These are phyloP conservation scores for Maudiozyma serrabonitensis DNA, from an alignment of 805 yeast species.

Conservation along the genomic window DNA sequence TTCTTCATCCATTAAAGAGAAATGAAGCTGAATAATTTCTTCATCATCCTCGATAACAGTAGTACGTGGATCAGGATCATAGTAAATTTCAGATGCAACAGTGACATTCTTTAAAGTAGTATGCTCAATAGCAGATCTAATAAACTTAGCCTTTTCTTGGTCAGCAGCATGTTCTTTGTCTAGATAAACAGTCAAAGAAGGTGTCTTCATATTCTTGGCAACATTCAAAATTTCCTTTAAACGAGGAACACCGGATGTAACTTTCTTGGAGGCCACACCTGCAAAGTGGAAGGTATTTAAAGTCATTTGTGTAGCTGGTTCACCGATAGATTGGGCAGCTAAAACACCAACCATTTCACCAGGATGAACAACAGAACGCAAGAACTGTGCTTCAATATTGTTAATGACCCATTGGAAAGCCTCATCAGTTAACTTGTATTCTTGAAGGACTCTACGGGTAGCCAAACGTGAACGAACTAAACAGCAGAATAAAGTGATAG, in stretches of 20 bases:
- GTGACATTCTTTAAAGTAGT: constrained; percentile 92
- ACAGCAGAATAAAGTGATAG: constrained; percentile 82
- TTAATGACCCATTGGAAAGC: constrained; percentile 96
- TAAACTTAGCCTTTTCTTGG: constrained; percentile 87
- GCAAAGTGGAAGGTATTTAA: constrained; percentile 96
- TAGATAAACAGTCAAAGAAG: constrained; percentile 93
- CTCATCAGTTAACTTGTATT: constrained; percentile 68
- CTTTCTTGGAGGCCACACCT: constrained; percentile 94
- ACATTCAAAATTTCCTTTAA: constrained; percentile 95
- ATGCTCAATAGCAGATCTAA: constrained; percentile 95
- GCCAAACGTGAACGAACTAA: constrained; percentile 88
- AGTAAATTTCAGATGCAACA: constrained; percentile 92
- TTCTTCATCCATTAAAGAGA: constrained; percentile 95
- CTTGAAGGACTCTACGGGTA: constrained; percentile 83
- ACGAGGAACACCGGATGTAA: constrained; percentile 95
- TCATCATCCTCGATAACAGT: constrained; percentile 96
- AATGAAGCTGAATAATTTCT: constrained; percentile 94
- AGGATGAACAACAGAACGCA: constrained; percentile 83
- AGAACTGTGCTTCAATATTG: constrained; percentile 88
- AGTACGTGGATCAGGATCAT: constrained; percentile 95
- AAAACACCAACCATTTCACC: constrained; percentile 98
- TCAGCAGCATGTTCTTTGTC: constrained; percentile 72
- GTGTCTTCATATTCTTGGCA: constrained; percentile 98
- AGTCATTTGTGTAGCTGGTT: constrained; percentile 97
- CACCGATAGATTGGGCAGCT: constrained; percentile 97